Conservation (phyloP, 1,139 yeast genomes). For the Magnusiomyces tetraspermus region DNA sequence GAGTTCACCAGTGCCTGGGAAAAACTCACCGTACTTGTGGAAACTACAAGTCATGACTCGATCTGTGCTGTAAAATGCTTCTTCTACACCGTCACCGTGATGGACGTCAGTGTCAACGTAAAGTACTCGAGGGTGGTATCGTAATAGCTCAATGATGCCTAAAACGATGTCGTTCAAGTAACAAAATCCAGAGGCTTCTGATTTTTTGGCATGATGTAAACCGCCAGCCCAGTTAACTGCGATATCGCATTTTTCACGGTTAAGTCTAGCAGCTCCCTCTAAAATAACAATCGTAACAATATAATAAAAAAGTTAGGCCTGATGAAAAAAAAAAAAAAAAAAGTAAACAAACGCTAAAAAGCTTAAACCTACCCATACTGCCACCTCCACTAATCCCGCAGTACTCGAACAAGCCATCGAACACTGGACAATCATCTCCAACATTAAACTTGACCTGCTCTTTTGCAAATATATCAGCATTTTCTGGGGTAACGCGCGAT, state of each 20-base stretch:
- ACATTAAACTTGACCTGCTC: conserved; percentile 67
- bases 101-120: conserved; percentile 94
- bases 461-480: conserved; percentile 48
- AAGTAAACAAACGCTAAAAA: not conserved
- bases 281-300: conserved; percentile 88
- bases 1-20: conserved; percentile 91
- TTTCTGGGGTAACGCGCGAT: conserved; percentile 71
- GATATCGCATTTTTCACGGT: conserved; percentile 79
- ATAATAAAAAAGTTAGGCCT: conserved; percentile 35
- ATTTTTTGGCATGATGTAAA: conserved; percentile 90
- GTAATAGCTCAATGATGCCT: conserved; percentile 68
- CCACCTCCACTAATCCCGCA: conserved; percentile 95
- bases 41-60: conserved; percentile 92
- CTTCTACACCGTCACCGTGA: conserved; percentile 98
- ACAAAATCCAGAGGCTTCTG: conserved; percentile 91
- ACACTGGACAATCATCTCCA: conserved; percentile 96
- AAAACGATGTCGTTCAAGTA: conserved; percentile 91
- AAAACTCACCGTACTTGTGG: conserved; percentile 93
- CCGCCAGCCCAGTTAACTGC: conserved; percentile 99
- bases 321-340: not conserved
- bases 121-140: conserved; percentile 83
- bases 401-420: conserved; percentile 88
- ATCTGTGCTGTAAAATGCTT: conserved; percentile 91
- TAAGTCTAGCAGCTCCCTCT: conserved; percentile 82
- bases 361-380: conserved; percentile 47